Evolutionary conservation across 1,284 basidiomycete species (phyloP), one percentile per base, ranked within the genome.

Genomic region (Cutaneotrichosporon sp.): DNA sequence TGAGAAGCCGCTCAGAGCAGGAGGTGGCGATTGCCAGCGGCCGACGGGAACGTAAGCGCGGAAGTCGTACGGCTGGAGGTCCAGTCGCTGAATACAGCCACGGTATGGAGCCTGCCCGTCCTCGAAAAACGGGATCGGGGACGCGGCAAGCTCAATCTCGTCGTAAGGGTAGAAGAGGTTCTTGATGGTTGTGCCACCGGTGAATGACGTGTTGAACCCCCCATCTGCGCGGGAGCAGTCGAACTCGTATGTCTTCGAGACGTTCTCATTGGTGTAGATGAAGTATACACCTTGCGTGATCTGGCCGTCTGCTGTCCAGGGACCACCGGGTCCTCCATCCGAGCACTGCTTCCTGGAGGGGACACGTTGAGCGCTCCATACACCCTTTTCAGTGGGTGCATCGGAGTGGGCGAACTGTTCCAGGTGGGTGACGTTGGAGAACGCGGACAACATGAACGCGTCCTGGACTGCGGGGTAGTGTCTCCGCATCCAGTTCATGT

Each of bases 81-180:
- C 81, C 63, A 93, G 63, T 17, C 64, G 72, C 2, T 71, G 70
- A 44, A 92, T 70, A 78, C 90, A 93, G 8, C 90, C 90, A 50
- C 79, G 80, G 69, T 72, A 90, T 3, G 87, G 85, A 0, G 82
- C 77, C 27, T 77, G 73, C 59, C 85, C 76, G 53, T 80, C 78
- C 66, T 78, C 76, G 72, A 81, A 86, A 74, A 81, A 88, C 0
- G 86, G 79, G 7, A 80, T 79, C 16, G 76, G 69, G 1, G 88
- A 90, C 42, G 82, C 78, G 47, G 79, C 64, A 27, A 93, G 82
- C 0, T 75, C 79, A 67, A 86, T 83, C n/a, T 68, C 79, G 67
- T 94, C 90, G 71, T 84, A 93, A 1, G 90, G 90, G 50, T 83
- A 81, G 59, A 94, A 81, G 34, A 93, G 72, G 68, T 93, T 94